Evolutionary conservation across 2,329 filamentous ascomycete genomes (phyloP).

Genomic region (Leptographium procerum): DNA sequence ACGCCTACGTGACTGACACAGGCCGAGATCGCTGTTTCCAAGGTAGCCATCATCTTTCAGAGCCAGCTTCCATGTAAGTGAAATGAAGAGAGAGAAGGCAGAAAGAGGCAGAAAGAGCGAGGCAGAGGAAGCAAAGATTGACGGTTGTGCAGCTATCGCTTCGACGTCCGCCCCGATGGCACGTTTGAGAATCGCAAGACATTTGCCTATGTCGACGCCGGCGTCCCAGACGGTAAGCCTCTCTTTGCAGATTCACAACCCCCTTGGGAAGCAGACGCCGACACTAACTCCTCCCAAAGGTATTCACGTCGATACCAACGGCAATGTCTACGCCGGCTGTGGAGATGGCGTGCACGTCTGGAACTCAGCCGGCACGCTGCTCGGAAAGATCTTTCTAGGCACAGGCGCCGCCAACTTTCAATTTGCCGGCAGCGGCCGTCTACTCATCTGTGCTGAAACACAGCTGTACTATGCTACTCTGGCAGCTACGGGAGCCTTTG

Average conservation of each 20-base stretch:
- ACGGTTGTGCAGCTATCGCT: conserved; percentile 28
- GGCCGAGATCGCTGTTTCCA: conserved; percentile 28
- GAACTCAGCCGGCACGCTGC: conserved; percentile 33
- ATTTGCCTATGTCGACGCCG: conserved; percentile 44
- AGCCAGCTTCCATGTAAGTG: conserved; percentile 36
- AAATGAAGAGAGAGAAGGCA: neutral
- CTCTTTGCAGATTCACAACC: conserved; percentile 11
- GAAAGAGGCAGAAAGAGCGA: neutral
- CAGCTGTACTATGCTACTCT: conserved; percentile 28
- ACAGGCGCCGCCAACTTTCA: conserved; percentile 36
- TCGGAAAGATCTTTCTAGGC: conserved; percentile 45
- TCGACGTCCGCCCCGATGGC: conserved; percentile 31
- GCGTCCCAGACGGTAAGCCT: conserved; percentile 44
- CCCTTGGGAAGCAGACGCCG: neutral
- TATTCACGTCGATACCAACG: conserved; percentile 41
- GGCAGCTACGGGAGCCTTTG: conserved; percentile 13
- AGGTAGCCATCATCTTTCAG: conserved; percentile 29
- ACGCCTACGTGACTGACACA: conserved; percentile 47
- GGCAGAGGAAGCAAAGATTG: neutral
- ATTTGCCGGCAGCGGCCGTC: conserved; percentile 29
- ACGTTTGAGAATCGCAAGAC: conserved; percentile 35
- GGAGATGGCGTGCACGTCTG: conserved; percentile 41
- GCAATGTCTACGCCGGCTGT: conserved; percentile 42
- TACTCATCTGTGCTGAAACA: conserved; percentile 31
- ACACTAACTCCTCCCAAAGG: conserved; percentile 20